Evolutionary conservation across 805 yeast species (phyloP), one percentile per base, ranked within the genome.

Genomic region (Candida lessepsii): DNA sequence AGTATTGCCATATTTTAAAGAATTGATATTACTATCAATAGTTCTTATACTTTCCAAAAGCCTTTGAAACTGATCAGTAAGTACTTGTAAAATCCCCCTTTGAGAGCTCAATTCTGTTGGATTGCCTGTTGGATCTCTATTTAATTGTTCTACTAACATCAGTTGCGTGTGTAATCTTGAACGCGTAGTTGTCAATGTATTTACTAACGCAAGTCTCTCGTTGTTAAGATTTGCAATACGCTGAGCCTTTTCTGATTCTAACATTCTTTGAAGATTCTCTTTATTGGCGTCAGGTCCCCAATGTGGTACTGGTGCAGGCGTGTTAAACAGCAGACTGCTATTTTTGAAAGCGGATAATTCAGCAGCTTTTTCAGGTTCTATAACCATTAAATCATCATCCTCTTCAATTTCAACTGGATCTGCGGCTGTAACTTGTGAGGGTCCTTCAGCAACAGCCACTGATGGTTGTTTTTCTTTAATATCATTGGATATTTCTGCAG

Each of bases 241-340:
- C 10, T 34, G 30, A 10, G 9, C 7, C 16, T 29, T 20, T 24
- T 28, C 29, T 17, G 21, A 18, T 5, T 23, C 35, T 17, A 23
- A 16, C 27, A 21, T 16, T 13, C 29, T 11, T 14, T 23, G 33
- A 5, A 24, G 35, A 14, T 37, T 18, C 9, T 23, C 29, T 24
- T 28, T 23, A 13, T 13, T 33, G 16, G 33, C 9, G 5, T 17
- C 29, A 11, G 24, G 15, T 10, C 45, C 40, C 28, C 44, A 47
- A 34, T 60, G 65, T 9, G 47, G 52, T 1, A 57, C 63, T 3
- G 65, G 66, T 2, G 55, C 64, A 3, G 66, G 66, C 35, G 47
- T 42, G 39, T 61, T 60, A 21, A 38, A 42, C 9, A 24, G 16
- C 20, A 23, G 28, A 5, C 14, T 19, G 17, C 11, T 16, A 8